Evolutionary conservation across 2,329 filamentous ascomycete species (phyloP), one percentile per base, ranked within the genome.

Genomic region (Biscogniauxia mediterranea): DNA sequence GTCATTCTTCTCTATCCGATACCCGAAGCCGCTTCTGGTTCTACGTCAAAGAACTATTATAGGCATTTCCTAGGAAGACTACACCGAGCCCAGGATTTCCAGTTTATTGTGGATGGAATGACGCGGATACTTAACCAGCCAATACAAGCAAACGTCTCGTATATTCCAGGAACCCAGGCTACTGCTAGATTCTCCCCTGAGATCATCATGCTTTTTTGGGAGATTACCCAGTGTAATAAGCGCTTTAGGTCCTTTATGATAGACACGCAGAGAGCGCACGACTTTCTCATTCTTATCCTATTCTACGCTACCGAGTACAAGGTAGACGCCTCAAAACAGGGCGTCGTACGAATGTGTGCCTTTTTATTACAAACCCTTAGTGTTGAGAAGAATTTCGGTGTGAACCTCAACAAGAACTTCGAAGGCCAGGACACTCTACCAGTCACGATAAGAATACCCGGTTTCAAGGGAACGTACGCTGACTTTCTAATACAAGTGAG

Each of bases 201-300:
- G 76, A 96, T 96, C 80, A 88, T 98, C 59, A 95, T 97, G 85
- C 83, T 99, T 1, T 97, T 98, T 73, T 99, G 95, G 95, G 95
- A 99, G 79, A 87, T 92, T 46, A 87, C 95, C 4, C 95, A 99
- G 76, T 97, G 94, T 83, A 99, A 99, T 78, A 98, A 97, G 78
- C 86, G 94, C 61, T 99, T 99, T 78, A 85, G 95, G 32, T 92
- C 93, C 1, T 99, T 97, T 76, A 95, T 99, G 70, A 94, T 98
- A 65, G 95, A 99, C 69, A 98, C 95, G 0, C 92, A 95, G 72
- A 84, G 94, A 58, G 92, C 91, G 0, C 92, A 97, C 71, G 95
- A 99, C 74, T 97, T 98, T 76, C 84, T 97, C 56, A 86, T 98
- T 13, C 81, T 98, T 20, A 88, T 96, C 50, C 79, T 98, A 3